Percentiles rank a stretch among this genome's conserved stretches.
These are phyloP conservation scores for Gossypium trilobum DNA, from an alignment of 441 rosid species.

Conservation along the genomic window DNA sequence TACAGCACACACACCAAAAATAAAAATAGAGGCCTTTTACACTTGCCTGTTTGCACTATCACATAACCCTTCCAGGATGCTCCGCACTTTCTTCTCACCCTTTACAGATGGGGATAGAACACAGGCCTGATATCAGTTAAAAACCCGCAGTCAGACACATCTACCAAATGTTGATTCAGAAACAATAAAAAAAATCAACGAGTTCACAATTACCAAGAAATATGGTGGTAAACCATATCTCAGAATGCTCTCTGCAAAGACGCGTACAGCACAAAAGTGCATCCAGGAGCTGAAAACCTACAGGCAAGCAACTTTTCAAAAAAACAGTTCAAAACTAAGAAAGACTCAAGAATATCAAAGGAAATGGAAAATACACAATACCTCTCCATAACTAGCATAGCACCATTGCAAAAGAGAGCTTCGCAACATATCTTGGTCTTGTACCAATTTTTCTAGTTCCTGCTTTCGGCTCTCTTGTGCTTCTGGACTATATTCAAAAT, in stretches of 20 bases:
- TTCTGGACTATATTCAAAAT: constrained; percentile 82
- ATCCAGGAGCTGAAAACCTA: constrained; percentile 98
- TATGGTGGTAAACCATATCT: constrained; percentile 96
- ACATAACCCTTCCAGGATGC: constrained; percentile 73
- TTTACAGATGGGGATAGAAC: constrained; percentile 75
- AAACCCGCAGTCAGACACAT: constrained; percentile 14
- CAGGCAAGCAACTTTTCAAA: constrained; percentile 17
- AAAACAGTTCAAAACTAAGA: not conserved
- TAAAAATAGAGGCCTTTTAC: constrained; percentile 7
- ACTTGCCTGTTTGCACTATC: constrained; percentile 75
- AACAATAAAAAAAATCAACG: constrained; percentile 1
- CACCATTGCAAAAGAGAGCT: constrained; percentile 96
- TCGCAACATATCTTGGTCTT: constrained; percentile 72
- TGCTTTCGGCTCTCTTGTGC: constrained; percentile 79
- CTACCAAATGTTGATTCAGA: constrained; percentile 10
- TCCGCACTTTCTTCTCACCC: constrained; percentile 88
- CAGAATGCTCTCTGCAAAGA: constrained; percentile 88
- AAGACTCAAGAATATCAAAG: not conserved
- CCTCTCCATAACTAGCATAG: constrained; percentile 96
- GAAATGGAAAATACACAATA: constrained; percentile 15
- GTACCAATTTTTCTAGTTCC: constrained; percentile 67
- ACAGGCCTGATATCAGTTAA: constrained; percentile 53
- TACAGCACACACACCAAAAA: not conserved
- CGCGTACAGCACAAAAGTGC: constrained; percentile 96
- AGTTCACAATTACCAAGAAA: constrained; percentile 58